These are phyloP conservation scores for Graphilbum ipis-grandicollis DNA, from an alignment of 2,329 filamentous ascomycete species.

Conservation along the genomic window DNA sequence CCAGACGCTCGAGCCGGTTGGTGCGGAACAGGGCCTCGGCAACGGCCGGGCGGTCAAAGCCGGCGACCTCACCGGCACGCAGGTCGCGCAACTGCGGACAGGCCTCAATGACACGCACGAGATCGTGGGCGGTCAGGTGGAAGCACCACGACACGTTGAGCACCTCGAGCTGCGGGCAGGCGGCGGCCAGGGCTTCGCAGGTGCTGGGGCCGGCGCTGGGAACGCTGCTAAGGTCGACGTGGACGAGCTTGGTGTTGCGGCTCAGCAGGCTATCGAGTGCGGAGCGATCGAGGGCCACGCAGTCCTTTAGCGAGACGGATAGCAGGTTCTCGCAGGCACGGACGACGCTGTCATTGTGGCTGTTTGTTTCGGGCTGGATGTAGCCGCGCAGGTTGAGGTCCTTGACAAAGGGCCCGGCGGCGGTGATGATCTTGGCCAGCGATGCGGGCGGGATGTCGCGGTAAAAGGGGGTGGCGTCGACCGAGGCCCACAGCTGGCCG, in stretches of 20 bases:
- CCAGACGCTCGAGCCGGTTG: slow-evolving; percentile 68
- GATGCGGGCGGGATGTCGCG: slow-evolving; percentile 69
- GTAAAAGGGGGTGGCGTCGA: slow-evolving; percentile 80
- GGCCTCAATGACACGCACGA: slow-evolving; percentile 53
- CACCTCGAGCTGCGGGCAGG: slow-evolving; percentile 64
- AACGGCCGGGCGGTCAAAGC: slow-evolving; percentile 59
- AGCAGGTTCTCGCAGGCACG: slow-evolving; percentile 74
- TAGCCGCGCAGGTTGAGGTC: slow-evolving; percentile 85
- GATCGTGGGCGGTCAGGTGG: slow-evolving; percentile 61
- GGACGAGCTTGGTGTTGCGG: slow-evolving; percentile 60
- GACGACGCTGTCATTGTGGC: slow-evolving; percentile 56
- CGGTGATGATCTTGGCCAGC: slow-evolving; percentile 66
- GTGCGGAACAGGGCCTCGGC: slow-evolving; percentile 59
- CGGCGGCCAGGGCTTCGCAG: slow-evolving; percentile 69
- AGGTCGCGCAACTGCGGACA: slow-evolving; percentile 65
- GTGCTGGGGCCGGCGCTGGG: slow-evolving; percentile 64
- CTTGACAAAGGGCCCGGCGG: slow-evolving; percentile 77
- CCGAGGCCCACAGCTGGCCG: slow-evolving; percentile 76
- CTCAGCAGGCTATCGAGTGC: slow-evolving; percentile 64
- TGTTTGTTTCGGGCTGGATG: slow-evolving; percentile 65
- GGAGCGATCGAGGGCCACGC: slow-evolving; percentile 52
- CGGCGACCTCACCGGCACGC: slow-evolving; percentile 62
- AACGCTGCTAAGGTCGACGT: slow-evolving; percentile 74
- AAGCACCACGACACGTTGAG: slow-evolving; percentile 91
- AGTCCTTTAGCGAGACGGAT: slow-evolving; percentile 78